phyloP scores from a whole-genome alignment of 225 moss, liverwort and hornwort species.

The Rhytidiadelphus loreus region DNA sequence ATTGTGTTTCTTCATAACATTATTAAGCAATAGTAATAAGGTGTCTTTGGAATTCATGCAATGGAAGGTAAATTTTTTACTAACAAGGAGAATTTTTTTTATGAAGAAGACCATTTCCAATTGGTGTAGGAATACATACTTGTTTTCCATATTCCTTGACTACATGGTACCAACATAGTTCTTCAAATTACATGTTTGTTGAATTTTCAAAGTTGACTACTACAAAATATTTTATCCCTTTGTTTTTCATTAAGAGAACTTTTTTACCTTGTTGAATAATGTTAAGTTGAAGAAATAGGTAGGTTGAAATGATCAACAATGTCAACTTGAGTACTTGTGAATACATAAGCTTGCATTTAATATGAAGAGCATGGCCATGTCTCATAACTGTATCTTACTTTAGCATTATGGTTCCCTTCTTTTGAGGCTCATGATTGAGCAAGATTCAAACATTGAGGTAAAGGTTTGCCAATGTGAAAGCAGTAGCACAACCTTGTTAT shows the following conservation, averaged over 20 bases:
- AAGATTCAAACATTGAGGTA: background rate
- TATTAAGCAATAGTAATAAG: background rate
- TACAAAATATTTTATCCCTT: background rate
- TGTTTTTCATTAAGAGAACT: accelerated
- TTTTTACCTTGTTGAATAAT: background rate
- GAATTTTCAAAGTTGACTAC: background rate
- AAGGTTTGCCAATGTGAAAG: background rate
- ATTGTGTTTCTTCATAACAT: background rate
- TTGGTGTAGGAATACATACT: too few relatives aligned
- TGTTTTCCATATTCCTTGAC: too few relatives aligned
- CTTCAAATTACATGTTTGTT: background rate
- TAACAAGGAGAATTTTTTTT: background rate
- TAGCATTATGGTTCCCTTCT: too few relatives aligned
- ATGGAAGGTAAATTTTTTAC: background rate
- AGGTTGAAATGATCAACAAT: background rate
- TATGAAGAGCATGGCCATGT: background rate
- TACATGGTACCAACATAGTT: background rate
- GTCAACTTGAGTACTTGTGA: background rate
- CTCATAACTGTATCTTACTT: background rate
- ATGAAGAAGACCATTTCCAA: background rate
- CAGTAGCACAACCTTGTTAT: background rate
- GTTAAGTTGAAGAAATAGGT: background rate
- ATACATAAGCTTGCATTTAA: background rate
- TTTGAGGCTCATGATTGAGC: background rate
- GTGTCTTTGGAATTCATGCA: background rate